A percentile compares a stretch with the other conserved stretches of the same genome.
Conservation (phyloP, 2,329 filamentous ascomycete genomes). For the Xylaria polymorpha region DNA sequence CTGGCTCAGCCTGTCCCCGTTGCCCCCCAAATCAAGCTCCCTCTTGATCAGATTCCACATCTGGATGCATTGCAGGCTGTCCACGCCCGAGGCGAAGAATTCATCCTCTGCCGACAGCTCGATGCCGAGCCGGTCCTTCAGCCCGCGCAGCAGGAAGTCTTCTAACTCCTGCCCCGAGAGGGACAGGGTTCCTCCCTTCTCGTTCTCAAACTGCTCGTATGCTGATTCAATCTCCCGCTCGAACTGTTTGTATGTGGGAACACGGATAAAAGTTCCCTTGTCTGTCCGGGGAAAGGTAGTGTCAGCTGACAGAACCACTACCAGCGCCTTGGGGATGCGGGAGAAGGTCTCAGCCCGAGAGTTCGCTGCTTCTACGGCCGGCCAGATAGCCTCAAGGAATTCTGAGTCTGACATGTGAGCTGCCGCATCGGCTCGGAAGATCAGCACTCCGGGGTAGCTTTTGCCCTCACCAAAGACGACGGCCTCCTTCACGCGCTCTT, state of each 20-base stretch:
- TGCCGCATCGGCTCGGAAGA: slow-evolving; percentile 62
- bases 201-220: slow-evolving; percentile 51
- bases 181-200: slow-evolving; percentile 30
- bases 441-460: slow-evolving; percentile 63
- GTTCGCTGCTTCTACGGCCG: slow-evolving; percentile 64
- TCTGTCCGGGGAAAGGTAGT: slow-evolving; percentile 64
- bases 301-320: slow-evolving; percentile 59
- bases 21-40: slow-evolving; percentile 44
- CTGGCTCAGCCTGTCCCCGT: slow-evolving; percentile 36
- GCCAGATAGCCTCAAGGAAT: slow-evolving; percentile 61
- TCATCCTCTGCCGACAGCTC: slow-evolving; percentile 42
- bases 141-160: slow-evolving; percentile 34
- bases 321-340: slow-evolving; percentile 63
- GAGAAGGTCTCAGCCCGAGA: slow-evolving; percentile 62
- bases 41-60: slow-evolving; percentile 43
- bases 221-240: slow-evolving; percentile 58
- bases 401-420: slow-evolving; percentile 56
- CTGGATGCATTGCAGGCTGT: slow-evolving; percentile 48
- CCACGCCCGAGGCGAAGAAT: slow-evolving; percentile 47
- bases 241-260: slow-evolving; percentile 62
- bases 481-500: slow-evolving; percentile 64
- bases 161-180: slow-evolving; percentile 22
- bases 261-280: slow-evolving; percentile 67
- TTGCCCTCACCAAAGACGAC: slow-evolving; percentile 68
- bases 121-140: slow-evolving; percentile 35